These are phyloP conservation scores for Amanita pallidorosea DNA, from an alignment of 768 basidiomycete genomes.

Conservation along the genomic window DNA sequence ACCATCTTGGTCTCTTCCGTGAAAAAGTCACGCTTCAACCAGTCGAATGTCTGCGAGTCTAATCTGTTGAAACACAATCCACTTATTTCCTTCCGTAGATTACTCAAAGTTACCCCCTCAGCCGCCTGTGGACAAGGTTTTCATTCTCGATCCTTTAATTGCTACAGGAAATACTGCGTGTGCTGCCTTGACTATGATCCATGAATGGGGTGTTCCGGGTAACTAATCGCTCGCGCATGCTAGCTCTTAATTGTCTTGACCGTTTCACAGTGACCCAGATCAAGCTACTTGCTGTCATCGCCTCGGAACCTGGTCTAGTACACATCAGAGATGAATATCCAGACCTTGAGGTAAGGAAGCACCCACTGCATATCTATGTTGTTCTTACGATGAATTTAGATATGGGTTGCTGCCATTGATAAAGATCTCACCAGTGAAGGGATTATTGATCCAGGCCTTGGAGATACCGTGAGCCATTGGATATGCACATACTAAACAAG, in stretches of 20 bases:
- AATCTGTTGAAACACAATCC: background rate
- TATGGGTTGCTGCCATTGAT: conserved; percentile 83
- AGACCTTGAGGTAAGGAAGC: conserved; percentile 58
- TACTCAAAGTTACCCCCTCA: conserved; percentile 80
- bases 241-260: background rate
- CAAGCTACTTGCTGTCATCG: conserved; percentile 77
- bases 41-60: conserved; percentile 59
- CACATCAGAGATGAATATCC: conserved; percentile 61
- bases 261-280: conserved; percentile 45
- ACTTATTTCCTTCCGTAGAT: conserved; percentile 32
- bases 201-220: conserved; percentile 76
- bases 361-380: background rate
- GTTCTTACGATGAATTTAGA: conserved; percentile 28
- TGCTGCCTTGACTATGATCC: conserved; percentile 80
- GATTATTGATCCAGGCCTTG: conserved; percentile 81
- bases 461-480: conserved; percentile 64
- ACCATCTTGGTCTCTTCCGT: conserved; percentile 83
- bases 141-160: conserved; percentile 84
- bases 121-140: conserved; percentile 74
- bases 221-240: conserved; percentile 11
- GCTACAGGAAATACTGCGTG: conserved; percentile 90
- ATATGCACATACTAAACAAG: background rate
- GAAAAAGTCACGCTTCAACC: conserved; percentile 84
- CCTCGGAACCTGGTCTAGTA: conserved; percentile 61
- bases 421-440: conserved; percentile 61